Base-by-base conservation (phyloP, 352 stramenopile species). In the Phytophthora citricola region DNA sequence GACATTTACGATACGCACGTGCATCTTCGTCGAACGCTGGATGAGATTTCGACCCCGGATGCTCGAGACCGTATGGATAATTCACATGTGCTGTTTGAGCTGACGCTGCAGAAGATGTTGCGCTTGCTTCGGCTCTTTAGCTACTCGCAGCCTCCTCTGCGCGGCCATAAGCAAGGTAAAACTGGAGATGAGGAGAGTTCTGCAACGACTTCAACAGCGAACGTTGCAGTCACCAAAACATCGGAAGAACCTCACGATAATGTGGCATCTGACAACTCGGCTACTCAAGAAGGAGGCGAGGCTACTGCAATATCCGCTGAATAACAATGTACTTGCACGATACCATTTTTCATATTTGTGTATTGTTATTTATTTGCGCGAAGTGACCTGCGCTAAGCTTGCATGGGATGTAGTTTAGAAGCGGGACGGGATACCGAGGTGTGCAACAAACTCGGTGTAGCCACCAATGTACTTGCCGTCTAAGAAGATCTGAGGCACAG, bases 1-100 rank as follows among this genome's bases (percentile, higher is more conserved):
- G 69, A 83, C 43, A 62, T 71, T 39, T 91, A 87, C 58, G 81
- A 89, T 34, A 91, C 83, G 4, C 80, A 92, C 38, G 78, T 90
- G 48, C 85, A 92, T 63, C 66, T 94, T 39, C 79, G 85, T 44
- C 71, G 69, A 41, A 80, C 81, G 7, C 73, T 94, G 9, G 79
- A 87, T 22, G 63, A 83, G 26, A 85, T 89, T 41, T 87, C 79
- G 46, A 90, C 79, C 4, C 83, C 83, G 0, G 84, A 93, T 46
- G 77, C 83, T 10, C 78, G 85, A 14, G 84, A 93, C 43, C 83
- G 83, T 40, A 89, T 94, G 74, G 79, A 88, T 49, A 87, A 89
- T 53, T 88, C 82, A 22, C 90, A 93, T 49, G 80, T 93, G n/a
- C 63, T 92, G n/a, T 91, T 93, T 46, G 86, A 94, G 70, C 79